Conservation (phyloP, 345 rosid species). For the Pistacia integerrima region DNA sequence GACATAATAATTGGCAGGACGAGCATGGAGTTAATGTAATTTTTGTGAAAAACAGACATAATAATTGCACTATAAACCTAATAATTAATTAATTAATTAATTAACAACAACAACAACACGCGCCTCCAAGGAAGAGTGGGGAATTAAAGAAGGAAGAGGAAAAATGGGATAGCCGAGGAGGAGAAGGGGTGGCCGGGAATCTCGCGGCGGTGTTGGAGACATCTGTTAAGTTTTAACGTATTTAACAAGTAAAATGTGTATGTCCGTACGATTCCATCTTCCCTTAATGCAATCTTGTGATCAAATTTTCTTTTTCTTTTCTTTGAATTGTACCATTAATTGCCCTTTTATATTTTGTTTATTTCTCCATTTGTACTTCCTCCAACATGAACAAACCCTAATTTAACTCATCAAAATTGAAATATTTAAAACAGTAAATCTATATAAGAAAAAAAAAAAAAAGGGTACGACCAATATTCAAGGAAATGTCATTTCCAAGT, state of each 20-base stretch:
- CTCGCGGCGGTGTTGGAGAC: constrained; percentile 38
- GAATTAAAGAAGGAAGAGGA: background rate
- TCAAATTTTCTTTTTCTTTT: background rate
- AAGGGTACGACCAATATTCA: no score
- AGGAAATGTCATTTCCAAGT: constrained; percentile 11
- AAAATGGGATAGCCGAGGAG: constrained; percentile 11
- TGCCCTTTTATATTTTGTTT: no score
- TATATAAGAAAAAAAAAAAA: no score
- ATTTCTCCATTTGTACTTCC: no score
- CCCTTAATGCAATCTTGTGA: constrained; percentile 22
- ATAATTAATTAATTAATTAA: no score
- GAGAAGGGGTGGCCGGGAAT: constrained; percentile 33
- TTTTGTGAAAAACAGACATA: no score
- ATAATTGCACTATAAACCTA: no score
- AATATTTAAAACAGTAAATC: no score
- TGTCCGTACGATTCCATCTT: background rate
- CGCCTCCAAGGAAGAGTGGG: background rate
- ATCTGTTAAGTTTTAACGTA: constrained; percentile 12
- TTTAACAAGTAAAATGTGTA: constrained; percentile 13
- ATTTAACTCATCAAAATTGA: no score
- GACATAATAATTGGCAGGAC: no score
- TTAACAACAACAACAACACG: background rate
- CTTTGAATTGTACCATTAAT: background rate
- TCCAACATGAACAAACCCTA: no score
- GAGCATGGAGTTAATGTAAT: no score